Base-by-base conservation (phyloP, 176 grass and related monocot genomes). In the Triticum turgidum region DNA sequence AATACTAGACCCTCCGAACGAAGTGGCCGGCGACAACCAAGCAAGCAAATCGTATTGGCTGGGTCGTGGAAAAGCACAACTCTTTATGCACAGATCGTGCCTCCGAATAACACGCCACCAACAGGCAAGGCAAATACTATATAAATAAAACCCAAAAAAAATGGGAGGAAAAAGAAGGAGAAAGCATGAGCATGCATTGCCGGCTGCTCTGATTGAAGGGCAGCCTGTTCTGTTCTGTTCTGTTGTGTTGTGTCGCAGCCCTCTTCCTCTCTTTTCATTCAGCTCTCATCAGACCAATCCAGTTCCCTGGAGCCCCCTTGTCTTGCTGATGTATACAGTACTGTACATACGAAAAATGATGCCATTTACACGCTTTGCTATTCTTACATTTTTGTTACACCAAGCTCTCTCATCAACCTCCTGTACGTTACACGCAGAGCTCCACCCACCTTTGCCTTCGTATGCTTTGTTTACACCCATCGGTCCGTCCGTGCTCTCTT, bases 1-100 rank as follows among this genome's bases (percentile, higher is more conserved):
- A 25, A 25, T 25, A 25, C 25, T 25, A 25, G 25, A 25, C 25
- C 25, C 25, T 25, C 25, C 54, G 11, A 70, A 70, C 79, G 78
- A 44, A 13, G 79, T 77, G 44, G 15, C 27, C 66, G n/a, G 15
- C 59, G 42, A 74, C 81, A 61, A 82, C 22, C 68, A 59, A 59
- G 2, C 56, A 56, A 56, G 2, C 52, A 59, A 59, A 21, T 79
- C 42, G 59, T 51, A 22, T 41, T 80, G 7, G 59, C 59, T 80
- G 61, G 11, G 39, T 78, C 58, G 34, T 81, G 86, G 39, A 84
- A 79, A 84, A 49, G 83, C 65, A 83, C 13, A 29, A 49, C 54
- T 76, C 17, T 75, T 89, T 74, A 81, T 33, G 71, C 87, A 51
- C 77, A 74, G 35, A 32, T 83, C 80, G 86, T 82, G 82, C 83